Evolutionary conservation across 108 stramenopile species (phyloP).

Genomic region (Cyclotella atomus): DNA sequence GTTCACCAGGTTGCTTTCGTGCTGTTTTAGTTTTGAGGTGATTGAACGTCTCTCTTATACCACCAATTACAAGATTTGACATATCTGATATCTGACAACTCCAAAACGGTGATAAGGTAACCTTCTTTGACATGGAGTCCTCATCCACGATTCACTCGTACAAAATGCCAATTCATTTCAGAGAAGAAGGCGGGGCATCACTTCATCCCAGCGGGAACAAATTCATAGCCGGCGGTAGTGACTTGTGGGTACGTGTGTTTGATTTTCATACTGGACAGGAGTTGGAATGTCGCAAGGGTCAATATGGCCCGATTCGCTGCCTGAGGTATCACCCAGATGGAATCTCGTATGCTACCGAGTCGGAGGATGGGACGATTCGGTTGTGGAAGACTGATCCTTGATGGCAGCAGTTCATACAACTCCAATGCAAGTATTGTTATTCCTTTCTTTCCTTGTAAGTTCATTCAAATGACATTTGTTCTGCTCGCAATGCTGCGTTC

Average conservation of each 20-base stretch:
- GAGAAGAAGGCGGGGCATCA: conserved; percentile 94
- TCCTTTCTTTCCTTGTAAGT: no score
- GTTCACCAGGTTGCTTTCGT: not conserved
- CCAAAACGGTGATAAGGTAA: conserved; percentile 76
- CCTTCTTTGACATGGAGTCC: conserved; percentile 76
- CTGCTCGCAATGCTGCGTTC: no score
- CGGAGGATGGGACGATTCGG: conserved; percentile 99
- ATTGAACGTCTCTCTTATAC: not conserved
- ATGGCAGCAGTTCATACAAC: no score
- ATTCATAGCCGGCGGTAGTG: conserved; percentile 92
- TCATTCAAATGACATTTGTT: no score
- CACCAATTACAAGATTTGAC: no score
- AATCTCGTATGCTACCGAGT: conserved; percentile 89
- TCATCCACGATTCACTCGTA: conserved; percentile 36
- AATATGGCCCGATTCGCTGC: conserved; percentile 98
- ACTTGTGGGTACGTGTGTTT: conserved; percentile 96
- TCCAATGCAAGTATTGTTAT: no score
- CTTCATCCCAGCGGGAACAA: conserved; percentile 87
- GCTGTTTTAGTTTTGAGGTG: not conserved
- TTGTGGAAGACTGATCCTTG: conserved; percentile 91
- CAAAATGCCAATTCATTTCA: conserved; percentile 95
- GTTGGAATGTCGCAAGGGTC: conserved; percentile 95
- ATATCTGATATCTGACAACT: conserved; percentile 39
- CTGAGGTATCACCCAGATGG: conserved; percentile 94
- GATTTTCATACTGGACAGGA: conserved; percentile 90